Base-by-base conservation (phyloP, 176 grass and related monocot species). In the Tuctoria greenei region DNA sequence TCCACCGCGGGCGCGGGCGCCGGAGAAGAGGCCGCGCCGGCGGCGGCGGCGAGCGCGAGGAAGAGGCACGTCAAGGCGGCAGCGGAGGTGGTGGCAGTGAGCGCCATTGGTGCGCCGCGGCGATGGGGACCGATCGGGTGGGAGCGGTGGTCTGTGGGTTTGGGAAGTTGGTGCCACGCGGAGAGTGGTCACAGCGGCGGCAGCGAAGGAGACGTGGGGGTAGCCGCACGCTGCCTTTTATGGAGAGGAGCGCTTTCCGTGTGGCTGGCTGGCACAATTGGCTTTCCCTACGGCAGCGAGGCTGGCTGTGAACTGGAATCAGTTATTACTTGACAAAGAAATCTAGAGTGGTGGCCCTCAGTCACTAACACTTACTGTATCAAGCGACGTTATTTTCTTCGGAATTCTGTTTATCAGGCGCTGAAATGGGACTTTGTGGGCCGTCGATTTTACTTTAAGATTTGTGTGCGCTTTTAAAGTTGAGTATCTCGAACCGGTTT, bases 1-100 rank as follows among this genome's bases (percentile, higher is more conserved):
- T 87, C 51, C 41, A n/a, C 34, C 52, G 79, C 50, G 6, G 79
- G 85, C 24, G 85, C 78, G 6, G 84, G 84, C 1, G 84, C 85
- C 0, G 79, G 67, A 31, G 61, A 42, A 59, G 52, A 7, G 31
- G 72, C 34, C 4, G 85, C 85, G 0, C 49, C 79, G 7, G 23
- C 18, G 1, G 73, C 60, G 41, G 72, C 21, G 11, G 66, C 72
- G n/a, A 81, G 64, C 27, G 63, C 66, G 28, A 59, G 68, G 59
- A 86, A 26, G 77, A 81, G 38, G 84, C 72, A 86, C 3, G 46
- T 45, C 28, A 34, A 42, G 10, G 27, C 70, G 14, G 41, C 17
- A 49, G 57, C 14, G 27, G 26, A 4, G 60, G 79, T 18, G 40
- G 28, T 10, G 31, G 51, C 8, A 21, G 57, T 2, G 65, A 45